Percentiles rank a stretch among this genome's conserved stretches.
Evolutionary conservation across 2,329 filamentous ascomycete species (phyloP).

Genomic region (Pezicula rhizophila): DNA sequence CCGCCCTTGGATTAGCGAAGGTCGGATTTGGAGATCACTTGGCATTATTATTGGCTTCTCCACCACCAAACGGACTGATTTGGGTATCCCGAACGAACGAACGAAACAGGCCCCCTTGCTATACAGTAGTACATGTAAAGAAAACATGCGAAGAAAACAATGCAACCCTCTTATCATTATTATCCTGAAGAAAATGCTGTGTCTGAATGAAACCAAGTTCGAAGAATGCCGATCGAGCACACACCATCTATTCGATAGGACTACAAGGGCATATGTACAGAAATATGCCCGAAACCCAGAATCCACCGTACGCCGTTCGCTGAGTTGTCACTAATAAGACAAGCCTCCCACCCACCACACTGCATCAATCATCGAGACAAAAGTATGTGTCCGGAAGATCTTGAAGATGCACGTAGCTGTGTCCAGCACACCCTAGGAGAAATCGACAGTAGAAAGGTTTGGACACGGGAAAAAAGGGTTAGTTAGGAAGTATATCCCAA

Average conservation of each 20-base stretch:
- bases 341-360: constrained; percentile 10
- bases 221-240: no score
- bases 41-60: no score
- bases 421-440: constrained; percentile 19
- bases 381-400: constrained; percentile 1
- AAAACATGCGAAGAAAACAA: no score
- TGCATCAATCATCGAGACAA: constrained; percentile 9
- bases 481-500: background rate
- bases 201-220: no score
- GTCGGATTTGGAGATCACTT: no score
- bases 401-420: constrained; percentile 12
- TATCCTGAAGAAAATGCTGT: no score
- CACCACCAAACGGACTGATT: no score
- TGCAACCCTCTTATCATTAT: no score
- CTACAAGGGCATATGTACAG: constrained; percentile 6
- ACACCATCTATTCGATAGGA: constrained; percentile 6
- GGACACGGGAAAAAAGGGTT: constrained; percentile 7
- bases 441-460: constrained; percentile 6
- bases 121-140: no score
- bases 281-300: constrained; percentile 4
- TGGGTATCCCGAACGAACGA: no score
- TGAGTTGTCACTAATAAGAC: constrained; percentile 12
- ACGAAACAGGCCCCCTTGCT: no score
- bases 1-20: background rate
- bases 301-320: constrained; percentile 19